Conservation (phyloP, 331 rosid species). For the Acacia concinna region DNA sequence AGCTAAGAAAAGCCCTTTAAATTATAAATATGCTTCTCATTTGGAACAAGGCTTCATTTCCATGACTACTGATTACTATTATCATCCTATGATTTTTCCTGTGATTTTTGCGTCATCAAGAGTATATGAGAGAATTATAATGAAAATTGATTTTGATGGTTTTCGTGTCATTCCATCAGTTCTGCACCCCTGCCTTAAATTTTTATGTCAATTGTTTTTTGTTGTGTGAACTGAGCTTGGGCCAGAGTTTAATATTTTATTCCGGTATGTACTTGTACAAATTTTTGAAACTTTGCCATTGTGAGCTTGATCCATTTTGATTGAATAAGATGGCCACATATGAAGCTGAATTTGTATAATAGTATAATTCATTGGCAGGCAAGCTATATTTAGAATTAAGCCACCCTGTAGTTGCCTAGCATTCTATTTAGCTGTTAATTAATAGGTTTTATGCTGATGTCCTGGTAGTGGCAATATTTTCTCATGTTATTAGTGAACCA, state of each 20-base stretch:
- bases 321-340: neutral
- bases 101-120: neutral
- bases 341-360: neutral
- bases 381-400: neutral
- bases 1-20: constrained; percentile 30
- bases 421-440: neutral
- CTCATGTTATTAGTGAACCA: neutral
- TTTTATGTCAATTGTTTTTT: neutral
- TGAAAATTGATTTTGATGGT: neutral
- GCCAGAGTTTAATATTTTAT: constrained; percentile 23
- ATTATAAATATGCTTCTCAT: constrained; percentile 6
- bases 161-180: neutral
- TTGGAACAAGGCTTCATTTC: constrained; percentile 43
- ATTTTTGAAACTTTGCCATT: constrained; percentile 7
- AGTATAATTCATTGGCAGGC: neutral
- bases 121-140: neutral
- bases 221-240: constrained; percentile 13
- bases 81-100: neutral
- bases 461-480: neutral
- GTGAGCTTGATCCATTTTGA: neutral
- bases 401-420: neutral
- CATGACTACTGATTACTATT: constrained; percentile 42
- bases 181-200: neutral
- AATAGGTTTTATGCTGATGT: neutral
- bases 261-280: neutral